Base-by-base conservation (phyloP, 108 stramenopile species). In the Pseudonitzschia pungens region DNA sequence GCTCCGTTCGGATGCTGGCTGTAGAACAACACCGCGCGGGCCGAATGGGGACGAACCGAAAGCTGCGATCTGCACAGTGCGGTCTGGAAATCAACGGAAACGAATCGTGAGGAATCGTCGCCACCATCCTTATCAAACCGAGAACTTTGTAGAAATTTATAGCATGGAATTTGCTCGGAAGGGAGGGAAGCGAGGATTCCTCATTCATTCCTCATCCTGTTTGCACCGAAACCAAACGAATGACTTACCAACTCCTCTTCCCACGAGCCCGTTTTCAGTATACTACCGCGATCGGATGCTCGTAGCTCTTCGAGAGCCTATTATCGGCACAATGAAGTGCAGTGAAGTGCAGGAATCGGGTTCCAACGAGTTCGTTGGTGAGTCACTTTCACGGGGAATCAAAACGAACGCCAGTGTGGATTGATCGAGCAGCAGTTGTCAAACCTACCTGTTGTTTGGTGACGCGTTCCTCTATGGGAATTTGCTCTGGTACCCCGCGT, bases 11-110 rank as follows among this genome's bases (percentile, higher is more conserved):
- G 90, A 33, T 82, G 58, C 65, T 94, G 94, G 48, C 81, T 83
- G 80, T 97, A 96, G 74, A 96, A 97, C 45, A 97, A 74, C 16
- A 97, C 91, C 21, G 94, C 92, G 8, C 88, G 76, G 95, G 94
- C n/a, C 84, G 81, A 53, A 90, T 81, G 76, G 1, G 96, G 94
- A 18, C 87, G 81, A 40, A 90, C 80, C 12, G 89, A 73, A 26
- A 96, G 71, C 55, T 84, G 55, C 18, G 90, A 69, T 51, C 88
- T 79, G 76, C 95, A 96, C 29, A 72, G 45, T 4, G 84, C 91
- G 36, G 36, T 36, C 36, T 36, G 65, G 36, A 36, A 36, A 36
- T 73, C 71, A 36, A 8, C 15, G 28, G 26, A 69, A 28, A 29
- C 18, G 40, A 6, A 53, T 32, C 28, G 60, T 62, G 0, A 29